Evolutionary conservation across 768 basidiomycete species (phyloP).

Genomic region (Rossbeevera mucosa): DNA sequence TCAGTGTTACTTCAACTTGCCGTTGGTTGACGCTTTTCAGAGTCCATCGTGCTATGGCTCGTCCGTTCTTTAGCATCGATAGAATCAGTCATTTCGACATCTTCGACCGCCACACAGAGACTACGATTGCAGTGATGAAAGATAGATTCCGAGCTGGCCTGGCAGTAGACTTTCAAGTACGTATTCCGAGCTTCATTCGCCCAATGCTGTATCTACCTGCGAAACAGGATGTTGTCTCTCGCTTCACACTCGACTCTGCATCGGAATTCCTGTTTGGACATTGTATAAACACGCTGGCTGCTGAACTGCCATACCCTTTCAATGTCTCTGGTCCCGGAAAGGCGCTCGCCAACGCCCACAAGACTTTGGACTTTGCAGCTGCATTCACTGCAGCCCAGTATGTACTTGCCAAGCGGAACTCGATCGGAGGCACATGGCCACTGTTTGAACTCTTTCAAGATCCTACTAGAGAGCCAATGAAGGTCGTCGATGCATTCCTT

Average conservation of each 20-base stretch:
- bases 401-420: constrained; percentile 25
- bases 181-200: neutral
- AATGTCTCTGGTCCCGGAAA: constrained; percentile 10
- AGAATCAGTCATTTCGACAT: constrained; percentile 59
- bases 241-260: constrained; percentile 51
- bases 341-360: constrained; percentile 10
- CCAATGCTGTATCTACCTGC: neutral
- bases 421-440: constrained; percentile 37
- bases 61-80: constrained; percentile 66
- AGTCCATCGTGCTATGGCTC: constrained; percentile 62
- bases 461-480: constrained; percentile 31
- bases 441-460: constrained; percentile 36
- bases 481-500: constrained; percentile 36
- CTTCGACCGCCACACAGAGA: constrained; percentile 50
- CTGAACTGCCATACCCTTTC: constrained; percentile 37
- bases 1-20: neutral
- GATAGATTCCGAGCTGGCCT: constrained; percentile 42
- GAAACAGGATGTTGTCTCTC: constrained; percentile 39
- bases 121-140: constrained; percentile 43
- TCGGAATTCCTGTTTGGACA: constrained; percentile 50
- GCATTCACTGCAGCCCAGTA: constrained; percentile 36
- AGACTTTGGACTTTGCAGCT: constrained; percentile 25
- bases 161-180: constrained; percentile 58
- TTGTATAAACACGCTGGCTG: constrained; percentile 37
- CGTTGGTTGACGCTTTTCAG: constrained; percentile 25